Percentiles rank a stretch among this genome's conserved stretches.
phyloP scores from a whole-genome alignment of 495 filamentous ascomycete species.

The Penicillium salamii region DNA sequence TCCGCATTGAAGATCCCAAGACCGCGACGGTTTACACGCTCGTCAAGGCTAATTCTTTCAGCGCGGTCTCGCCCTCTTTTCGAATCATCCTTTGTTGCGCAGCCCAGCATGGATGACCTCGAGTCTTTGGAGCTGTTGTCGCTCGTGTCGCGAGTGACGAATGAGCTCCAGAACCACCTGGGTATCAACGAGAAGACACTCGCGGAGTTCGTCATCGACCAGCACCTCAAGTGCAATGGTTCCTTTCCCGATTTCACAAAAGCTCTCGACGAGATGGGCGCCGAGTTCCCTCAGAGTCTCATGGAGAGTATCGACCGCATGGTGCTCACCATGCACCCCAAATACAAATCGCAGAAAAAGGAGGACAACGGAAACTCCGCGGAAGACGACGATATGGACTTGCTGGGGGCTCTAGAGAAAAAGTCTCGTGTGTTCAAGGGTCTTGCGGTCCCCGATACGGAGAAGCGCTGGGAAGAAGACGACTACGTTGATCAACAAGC shows the following conservation, averaged over 20 bases:
- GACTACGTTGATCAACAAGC: slow-evolving; percentile 28
- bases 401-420: slow-evolving; percentile 48
- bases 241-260: slow-evolving; percentile 67
- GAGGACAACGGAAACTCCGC: slow-evolving; percentile 12
- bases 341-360: slow-evolving; percentile 58
- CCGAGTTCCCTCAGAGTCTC: slow-evolving; percentile 85
- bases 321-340: slow-evolving; percentile 86
- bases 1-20: slow-evolving; percentile 33
- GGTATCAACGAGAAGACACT: slow-evolving; percentile 91
- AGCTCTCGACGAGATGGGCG: slow-evolving; percentile 69
- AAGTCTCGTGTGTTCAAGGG: slow-evolving; percentile 86
- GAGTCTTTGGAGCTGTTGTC: slow-evolving; percentile 87
- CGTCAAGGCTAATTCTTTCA: too few relatives aligned
- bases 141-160: slow-evolving; percentile 91
- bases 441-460: slow-evolving; percentile 81
- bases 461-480: slow-evolving; percentile 55
- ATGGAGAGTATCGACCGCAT: slow-evolving; percentile 88
- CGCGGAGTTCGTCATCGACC: slow-evolving; percentile 91
- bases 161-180: slow-evolving; percentile 90
- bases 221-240: slow-evolving; percentile 69
- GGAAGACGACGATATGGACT: slow-evolving; percentile 33
- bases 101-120: slow-evolving; percentile 75
- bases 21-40: slow-evolving; percentile 10
- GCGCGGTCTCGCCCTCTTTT: not conserved
- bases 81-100: slow-evolving; percentile 3